Evolutionary conservation across 2,329 filamentous ascomycete genomes (phyloP), one percentile per base, ranked within the genome.

Genomic region (Microascus cirrosus): DNA sequence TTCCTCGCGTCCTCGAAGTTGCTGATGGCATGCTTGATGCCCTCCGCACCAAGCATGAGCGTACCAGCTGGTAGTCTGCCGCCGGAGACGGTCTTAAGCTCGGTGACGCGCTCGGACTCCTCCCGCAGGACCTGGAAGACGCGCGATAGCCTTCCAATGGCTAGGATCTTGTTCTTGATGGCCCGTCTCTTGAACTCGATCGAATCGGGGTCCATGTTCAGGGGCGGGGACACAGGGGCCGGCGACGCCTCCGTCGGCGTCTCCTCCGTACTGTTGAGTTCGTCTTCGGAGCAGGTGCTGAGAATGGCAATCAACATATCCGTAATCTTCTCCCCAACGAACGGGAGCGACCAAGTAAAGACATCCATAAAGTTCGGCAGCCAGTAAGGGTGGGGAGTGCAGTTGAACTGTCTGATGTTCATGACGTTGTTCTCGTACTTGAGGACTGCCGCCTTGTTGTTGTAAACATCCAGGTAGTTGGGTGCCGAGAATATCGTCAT

Each of bases 341-440:
- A 99, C 0, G 94, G 94, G 60, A 99, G 79, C 36, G 94, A 99
- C 94, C 94, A 99, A n/a, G 94, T 99, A 70, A 99, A 99, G 62
- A 99, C 94, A 68, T 99, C 94, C 94, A 99, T 99, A 70, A 99
- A 99, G 77, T 99, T 99, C 58, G 94, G 94, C 54, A 99, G 83
- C 94, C 94, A 99, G 79, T 99, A 99, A 7, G 94, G 94, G 72
- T 99, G 94, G 36, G 94, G 94, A 24, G 94, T 97, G 82, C 93
- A 99, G 80, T 99, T 99, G 78, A 99, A 99, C 73, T 99, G 94
- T 60, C 94, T 85, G 69, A 99, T 99, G 78, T 99, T 99, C 94
- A 99, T 99, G 61, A 99, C 94, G 69, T 99, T 99, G 75, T 99
- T 99, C 77, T 99, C 94, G 71, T 99, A 99, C 77, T 99, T 99